phyloP scores from a whole-genome alignment of 306 rosid species.

The Senna tora region DNA sequence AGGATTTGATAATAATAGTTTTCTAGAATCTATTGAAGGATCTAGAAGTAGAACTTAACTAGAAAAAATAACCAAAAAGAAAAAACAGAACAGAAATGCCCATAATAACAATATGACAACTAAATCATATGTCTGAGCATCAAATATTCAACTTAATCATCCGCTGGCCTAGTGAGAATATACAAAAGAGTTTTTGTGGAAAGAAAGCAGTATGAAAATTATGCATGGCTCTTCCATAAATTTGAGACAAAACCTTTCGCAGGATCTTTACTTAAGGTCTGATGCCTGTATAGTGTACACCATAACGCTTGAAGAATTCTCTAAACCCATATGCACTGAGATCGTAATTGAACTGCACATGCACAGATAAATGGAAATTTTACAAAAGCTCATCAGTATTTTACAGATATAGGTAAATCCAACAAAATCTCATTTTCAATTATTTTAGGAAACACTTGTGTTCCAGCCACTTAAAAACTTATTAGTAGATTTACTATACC shows the following conservation, averaged over 20 bases:
- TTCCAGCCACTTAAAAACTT: too few species aligned
- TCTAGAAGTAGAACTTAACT: too few species aligned
- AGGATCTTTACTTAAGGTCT: constrained; percentile 43
- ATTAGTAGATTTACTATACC: too few species aligned
- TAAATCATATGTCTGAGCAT: constrained; percentile 11
- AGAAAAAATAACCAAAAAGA: not conserved
- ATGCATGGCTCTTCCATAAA: constrained; percentile 2
- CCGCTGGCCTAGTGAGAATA: constrained; percentile 10
- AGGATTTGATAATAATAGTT: too few species aligned
- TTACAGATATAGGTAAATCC: not conserved
- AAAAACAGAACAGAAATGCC: not conserved
- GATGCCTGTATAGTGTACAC: constrained; percentile 57
- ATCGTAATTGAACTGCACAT: constrained; percentile 73
- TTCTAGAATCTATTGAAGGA: too few species aligned
- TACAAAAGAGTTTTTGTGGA: constrained; percentile 1
- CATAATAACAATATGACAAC: not conserved
- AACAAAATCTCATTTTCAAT: not conserved
- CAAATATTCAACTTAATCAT: not conserved
- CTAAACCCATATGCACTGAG: constrained; percentile 86
- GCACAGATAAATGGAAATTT: constrained; percentile 32
- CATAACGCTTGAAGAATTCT: constrained; percentile 85
- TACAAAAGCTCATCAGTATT: not conserved
- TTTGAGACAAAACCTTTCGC: constrained; percentile 19
- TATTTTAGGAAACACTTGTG: not conserved
- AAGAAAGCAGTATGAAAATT: constrained; percentile 10